These are phyloP conservation scores for Colletotrichum lindemuthianum DNA, from an alignment of 2,329 filamentous ascomycete species.

Conservation along the genomic window DNA sequence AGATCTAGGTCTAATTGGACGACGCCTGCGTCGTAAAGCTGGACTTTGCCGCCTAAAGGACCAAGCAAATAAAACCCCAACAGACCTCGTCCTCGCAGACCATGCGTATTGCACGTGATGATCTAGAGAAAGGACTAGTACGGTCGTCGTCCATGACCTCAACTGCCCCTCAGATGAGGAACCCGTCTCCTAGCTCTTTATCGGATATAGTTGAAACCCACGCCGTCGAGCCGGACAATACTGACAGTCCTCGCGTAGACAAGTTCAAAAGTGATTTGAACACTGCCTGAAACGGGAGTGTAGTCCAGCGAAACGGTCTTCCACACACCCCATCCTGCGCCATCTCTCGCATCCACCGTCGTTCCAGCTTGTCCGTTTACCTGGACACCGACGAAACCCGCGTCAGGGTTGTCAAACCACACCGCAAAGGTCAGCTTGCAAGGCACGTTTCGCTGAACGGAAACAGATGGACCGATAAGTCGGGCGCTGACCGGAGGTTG, in stretches of 20 bases:
- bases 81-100: too few relatives aligned
- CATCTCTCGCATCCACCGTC: conserved; percentile 15
- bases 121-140: too few relatives aligned
- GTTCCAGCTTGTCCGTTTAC: conserved; percentile 3
- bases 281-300: background rate
- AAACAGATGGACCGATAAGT: background rate
- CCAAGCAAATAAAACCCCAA: too few relatives aligned
- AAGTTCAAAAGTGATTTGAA: conserved; percentile 11
- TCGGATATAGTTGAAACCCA: conserved; percentile 5
- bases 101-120: too few relatives aligned
- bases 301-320: conserved; percentile 17
- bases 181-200: background rate
- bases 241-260: conserved; percentile 9
- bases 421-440: conserved; percentile 3
- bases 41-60: too few relatives aligned
- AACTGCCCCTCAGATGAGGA: background rate
- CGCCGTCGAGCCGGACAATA: conserved; percentile 7
- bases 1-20: too few relatives aligned
- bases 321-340: conserved; percentile 19
- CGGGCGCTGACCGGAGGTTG: background rate
- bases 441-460: conserved; percentile 10
- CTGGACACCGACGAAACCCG: conserved; percentile 12
- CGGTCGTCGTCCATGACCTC: background rate
- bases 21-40: too few relatives aligned
- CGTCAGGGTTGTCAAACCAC: conserved; percentile 18